A percentile compares a stretch with the other conserved stretches of the same genome.
phyloP scores from a whole-genome alignment of 2,329 filamentous ascomycete genomes.

The Akanthomyces muscarius region DNA sequence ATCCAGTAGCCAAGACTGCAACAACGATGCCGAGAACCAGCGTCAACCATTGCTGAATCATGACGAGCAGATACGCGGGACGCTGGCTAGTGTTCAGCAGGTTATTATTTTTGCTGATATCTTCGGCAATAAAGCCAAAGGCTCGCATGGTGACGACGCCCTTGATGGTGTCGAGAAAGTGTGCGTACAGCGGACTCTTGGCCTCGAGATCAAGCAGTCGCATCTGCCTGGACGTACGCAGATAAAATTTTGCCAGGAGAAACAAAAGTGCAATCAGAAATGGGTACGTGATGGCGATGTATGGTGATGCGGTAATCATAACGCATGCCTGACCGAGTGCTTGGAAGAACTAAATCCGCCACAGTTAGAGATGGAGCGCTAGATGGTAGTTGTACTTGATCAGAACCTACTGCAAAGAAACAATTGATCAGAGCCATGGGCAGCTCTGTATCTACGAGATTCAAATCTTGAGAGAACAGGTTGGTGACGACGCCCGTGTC shows the following conservation, averaged over 20 bases:
- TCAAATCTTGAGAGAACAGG: conserved; percentile 44
- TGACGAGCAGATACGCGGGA: conserved; percentile 52
- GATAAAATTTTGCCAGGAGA: conserved; percentile 50
- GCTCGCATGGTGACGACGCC: conserved; percentile 53
- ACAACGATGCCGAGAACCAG: conserved; percentile 48
- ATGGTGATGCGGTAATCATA: conserved; percentile 40
- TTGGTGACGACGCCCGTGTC: conserved; percentile 41
- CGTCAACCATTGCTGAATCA: conserved; percentile 54
- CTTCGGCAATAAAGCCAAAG: conserved; percentile 47
- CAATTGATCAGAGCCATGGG: conserved; percentile 33
- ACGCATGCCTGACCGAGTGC: conserved; percentile 43
- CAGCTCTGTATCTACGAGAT: conserved; percentile 38
- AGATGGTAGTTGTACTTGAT: too few relatives aligned
- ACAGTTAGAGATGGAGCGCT: not conserved
- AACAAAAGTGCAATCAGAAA: conserved; percentile 40
- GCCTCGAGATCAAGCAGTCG: conserved; percentile 58
- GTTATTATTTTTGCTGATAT: conserved; percentile 39
- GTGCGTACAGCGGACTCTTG: conserved; percentile 52
- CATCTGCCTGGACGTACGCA: conserved; percentile 57
- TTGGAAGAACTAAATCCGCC: conserved; percentile 19
- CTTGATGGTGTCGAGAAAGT: conserved; percentile 52
- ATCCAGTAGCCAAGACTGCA: conserved; percentile 40
- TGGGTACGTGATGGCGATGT: conserved; percentile 47
- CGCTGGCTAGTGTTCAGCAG: conserved; percentile 51
- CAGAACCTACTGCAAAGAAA: conserved; percentile 14